These are phyloP conservation scores for Fusarium palustre DNA, from an alignment of 2,329 filamentous ascomycete genomes.

Conservation along the genomic window DNA sequence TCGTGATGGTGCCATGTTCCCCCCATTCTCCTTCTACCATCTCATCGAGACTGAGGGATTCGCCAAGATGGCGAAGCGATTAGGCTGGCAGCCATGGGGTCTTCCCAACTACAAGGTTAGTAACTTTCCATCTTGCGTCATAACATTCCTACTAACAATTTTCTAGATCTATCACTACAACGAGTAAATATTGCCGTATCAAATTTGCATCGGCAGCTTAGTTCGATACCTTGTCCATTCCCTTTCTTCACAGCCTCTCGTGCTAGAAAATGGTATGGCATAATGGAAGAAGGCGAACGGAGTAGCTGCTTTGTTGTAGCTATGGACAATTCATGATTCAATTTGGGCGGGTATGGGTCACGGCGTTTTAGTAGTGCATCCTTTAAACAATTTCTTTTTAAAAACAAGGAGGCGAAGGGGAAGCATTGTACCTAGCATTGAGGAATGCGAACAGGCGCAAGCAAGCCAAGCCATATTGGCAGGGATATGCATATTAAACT, in stretches of 20 bases:
- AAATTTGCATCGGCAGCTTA: conserved; percentile 12
- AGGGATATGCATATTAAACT: conserved; percentile 12
- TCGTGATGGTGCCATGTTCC: conserved; percentile 98
- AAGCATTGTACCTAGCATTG: conserved; percentile 2
- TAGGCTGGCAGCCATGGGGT: conserved; percentile 89
- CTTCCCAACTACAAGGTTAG: conserved; percentile 95
- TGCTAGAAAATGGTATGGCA: conserved; percentile 19
- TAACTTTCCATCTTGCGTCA: conserved; percentile 15
- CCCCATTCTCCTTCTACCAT: conserved; percentile 94
- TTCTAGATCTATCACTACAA: conserved; percentile 88
- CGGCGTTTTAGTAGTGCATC: conserved; percentile 46
- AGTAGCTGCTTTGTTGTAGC: conserved; percentile 14
- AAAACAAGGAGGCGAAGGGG: conserved; percentile 17
- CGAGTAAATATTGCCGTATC: conserved; percentile 66
- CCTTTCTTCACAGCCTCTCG: conserved; percentile 32
- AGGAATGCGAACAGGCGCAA: background rate
- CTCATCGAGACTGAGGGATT: conserved; percentile 98
- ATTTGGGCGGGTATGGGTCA: conserved; percentile 40
- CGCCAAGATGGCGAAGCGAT: conserved; percentile 91
- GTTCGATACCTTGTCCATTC: conserved; percentile 15
- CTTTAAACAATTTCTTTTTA: conserved; percentile 23
- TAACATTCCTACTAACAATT: conserved; percentile 24
- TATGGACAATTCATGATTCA: conserved; percentile 32
- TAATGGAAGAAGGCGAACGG: background rate
- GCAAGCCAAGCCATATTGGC: background rate